phyloP scores from a whole-genome alignment of 495 filamentous ascomycete genomes.

The Tuber aestivum region DNA sequence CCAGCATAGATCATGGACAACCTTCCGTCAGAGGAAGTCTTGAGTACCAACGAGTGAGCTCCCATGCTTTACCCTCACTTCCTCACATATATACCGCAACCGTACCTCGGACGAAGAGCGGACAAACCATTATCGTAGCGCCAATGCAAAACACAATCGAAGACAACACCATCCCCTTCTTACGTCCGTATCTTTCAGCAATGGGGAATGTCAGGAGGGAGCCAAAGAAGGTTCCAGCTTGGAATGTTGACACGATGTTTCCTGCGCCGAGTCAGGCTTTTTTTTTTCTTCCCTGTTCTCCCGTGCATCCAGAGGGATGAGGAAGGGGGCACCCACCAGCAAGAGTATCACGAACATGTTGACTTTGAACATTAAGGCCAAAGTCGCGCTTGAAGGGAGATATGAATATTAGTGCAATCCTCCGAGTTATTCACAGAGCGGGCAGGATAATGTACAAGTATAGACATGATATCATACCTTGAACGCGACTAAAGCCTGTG shows the following conservation, averaged over 20 bases:
- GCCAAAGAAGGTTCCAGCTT: conserved; percentile 45
- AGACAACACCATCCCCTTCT: conserved; percentile 31
- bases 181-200: conserved; percentile 42
- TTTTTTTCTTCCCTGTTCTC: background rate
- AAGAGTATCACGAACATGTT: conserved; percentile 31
- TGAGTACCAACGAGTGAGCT: conserved; percentile 2
- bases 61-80: background rate
- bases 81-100: background rate
- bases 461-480: conserved; percentile 25
- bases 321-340: conserved; percentile 18
- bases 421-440: background rate
- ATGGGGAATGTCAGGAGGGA: conserved; percentile 42
- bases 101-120: background rate
- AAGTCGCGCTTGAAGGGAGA: conserved; percentile 34
- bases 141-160: conserved; percentile 41
- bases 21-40: conserved; percentile 36
- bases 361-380: conserved; percentile 24
- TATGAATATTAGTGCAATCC: background rate
- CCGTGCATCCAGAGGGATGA: too few relatives aligned
- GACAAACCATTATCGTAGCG: conserved; percentile 38
- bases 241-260: conserved; percentile 44
- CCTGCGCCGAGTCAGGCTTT: conserved; percentile 10
- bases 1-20: conserved; percentile 45
- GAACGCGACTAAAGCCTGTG: conserved; percentile 59
- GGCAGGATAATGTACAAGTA: background rate